These are phyloP conservation scores for Malassezia psittaci DNA, from an alignment of 1,284 basidiomycete genomes.

Conservation along the genomic window DNA sequence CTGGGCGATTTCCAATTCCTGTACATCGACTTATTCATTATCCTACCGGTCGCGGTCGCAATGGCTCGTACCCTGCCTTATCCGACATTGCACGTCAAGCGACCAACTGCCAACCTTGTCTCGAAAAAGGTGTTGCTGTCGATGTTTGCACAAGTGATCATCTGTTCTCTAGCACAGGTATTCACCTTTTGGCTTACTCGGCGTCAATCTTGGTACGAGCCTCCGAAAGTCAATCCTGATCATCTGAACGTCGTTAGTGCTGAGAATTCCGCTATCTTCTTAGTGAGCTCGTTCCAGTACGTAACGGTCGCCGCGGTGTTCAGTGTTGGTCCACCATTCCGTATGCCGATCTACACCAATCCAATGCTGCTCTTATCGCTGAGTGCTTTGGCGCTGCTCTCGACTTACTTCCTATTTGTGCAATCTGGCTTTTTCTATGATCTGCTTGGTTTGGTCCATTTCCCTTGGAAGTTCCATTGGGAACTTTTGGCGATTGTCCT, in stretches of 20 bases:
- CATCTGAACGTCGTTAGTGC: constrained; percentile 80
- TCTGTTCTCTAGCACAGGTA: constrained; percentile 72
- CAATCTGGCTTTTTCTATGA: constrained; percentile 59
- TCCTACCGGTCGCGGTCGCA: constrained; percentile 84
- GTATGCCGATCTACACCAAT: constrained; percentile 89
- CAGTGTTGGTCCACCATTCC: constrained; percentile 92
- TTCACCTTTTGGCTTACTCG: constrained; percentile 84
- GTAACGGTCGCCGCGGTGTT: constrained; percentile 92
- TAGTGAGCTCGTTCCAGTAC: constrained; percentile 96
- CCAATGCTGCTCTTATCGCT: constrained; percentile 38
- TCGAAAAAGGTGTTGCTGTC: constrained; percentile 90
- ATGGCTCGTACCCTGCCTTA: constrained; percentile 91
- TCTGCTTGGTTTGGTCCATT: constrained; percentile 66
- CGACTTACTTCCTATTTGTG: constrained; percentile 38
- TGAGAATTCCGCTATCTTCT: constrained; percentile 85
- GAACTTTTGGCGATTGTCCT: constrained; percentile 63
- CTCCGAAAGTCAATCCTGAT: constrained; percentile 59
- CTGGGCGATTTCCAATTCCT: constrained; percentile 94
- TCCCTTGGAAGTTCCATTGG: constrained; percentile 63
- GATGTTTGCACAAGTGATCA: constrained; percentile 81
- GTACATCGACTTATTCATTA: constrained; percentile 95
- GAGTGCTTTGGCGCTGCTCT: constrained; percentile 23
- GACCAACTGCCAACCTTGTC: constrained; percentile 90
- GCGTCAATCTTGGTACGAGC: constrained; percentile 66
- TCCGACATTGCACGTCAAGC: constrained; percentile 65